phyloP scores from a whole-genome alignment of 495 filamentous ascomycete genomes.

The Penicillium bialowiezense region DNA sequence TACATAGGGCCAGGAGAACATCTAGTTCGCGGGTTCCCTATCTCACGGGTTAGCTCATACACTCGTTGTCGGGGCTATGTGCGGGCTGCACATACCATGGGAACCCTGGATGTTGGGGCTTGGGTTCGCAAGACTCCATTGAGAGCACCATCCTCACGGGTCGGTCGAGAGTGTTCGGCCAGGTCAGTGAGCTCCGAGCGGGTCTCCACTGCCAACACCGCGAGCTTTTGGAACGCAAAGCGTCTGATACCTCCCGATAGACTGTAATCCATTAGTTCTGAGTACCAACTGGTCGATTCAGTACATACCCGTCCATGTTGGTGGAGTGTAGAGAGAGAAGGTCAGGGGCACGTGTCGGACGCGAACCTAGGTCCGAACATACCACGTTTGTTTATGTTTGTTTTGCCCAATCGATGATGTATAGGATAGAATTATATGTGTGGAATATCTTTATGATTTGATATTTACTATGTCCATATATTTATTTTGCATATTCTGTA shows the following conservation, averaged over 20 bases:
- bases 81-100: conserved; percentile 55
- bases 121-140: conserved; percentile 39
- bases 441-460: too few relatives aligned
- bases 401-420: too few relatives aligned
- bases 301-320: conserved; percentile 26
- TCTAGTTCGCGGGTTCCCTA: conserved; percentile 80
- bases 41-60: conserved; percentile 25
- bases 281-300: too few relatives aligned
- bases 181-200: conserved; percentile 61
- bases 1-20: conserved; percentile 82
- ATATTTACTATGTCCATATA: too few relatives aligned
- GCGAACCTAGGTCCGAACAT: too few relatives aligned
- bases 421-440: too few relatives aligned
- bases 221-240: conserved; percentile 69
- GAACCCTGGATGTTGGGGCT: conserved; percentile 43
- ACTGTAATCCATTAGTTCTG: conserved; percentile 17
- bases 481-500: too few relatives aligned
- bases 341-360: too few relatives aligned
- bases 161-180: conserved; percentile 49
- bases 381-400: too few relatives aligned
- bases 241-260: conserved; percentile 51
- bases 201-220: conserved; percentile 55
- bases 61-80: too few relatives aligned
- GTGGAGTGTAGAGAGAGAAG: neutral
- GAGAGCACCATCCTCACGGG: conserved; percentile 32